Evolutionary conservation across 345 rosid genomes (phyloP).

Genomic region (Luvunga scandens): DNA sequence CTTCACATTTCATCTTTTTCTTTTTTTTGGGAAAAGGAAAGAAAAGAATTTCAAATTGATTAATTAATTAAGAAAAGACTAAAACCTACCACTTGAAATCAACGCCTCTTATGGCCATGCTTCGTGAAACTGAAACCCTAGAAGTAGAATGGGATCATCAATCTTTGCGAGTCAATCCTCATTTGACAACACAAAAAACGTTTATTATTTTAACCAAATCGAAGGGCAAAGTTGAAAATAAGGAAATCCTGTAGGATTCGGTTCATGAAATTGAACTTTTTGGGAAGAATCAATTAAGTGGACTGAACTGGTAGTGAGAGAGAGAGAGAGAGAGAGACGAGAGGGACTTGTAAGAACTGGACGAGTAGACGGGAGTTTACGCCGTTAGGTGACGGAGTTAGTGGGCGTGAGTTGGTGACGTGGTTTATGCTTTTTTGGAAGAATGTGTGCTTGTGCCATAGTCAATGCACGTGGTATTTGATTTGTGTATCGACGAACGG

Average conservation of each 20-base stretch:
- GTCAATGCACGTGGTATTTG: too few relatives aligned
- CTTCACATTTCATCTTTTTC: not conserved
- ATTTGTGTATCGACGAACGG: not conserved
- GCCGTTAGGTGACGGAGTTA: slow-evolving; percentile 6
- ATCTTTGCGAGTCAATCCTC: not conserved
- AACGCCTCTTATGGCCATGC: slow-evolving; percentile 85
- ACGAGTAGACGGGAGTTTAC: not conserved
- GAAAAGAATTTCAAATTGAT: not conserved
- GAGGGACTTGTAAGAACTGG: not conserved
- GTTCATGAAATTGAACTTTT: not conserved
- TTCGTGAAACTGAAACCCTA: slow-evolving; percentile 19
- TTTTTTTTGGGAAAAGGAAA: too few relatives aligned
- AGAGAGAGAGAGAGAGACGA: not conserved
- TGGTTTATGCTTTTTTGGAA: not conserved
- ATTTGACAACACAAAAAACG: not conserved
- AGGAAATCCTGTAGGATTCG: slow-evolving; percentile 1
- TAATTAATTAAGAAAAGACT: not conserved
- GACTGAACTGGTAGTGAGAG: not conserved
- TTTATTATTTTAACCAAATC: not conserved
- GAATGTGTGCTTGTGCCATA: too few relatives aligned
- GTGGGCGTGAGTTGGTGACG: not conserved
- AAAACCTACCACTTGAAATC: slow-evolving; percentile 90
- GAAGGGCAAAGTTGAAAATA: not conserved
- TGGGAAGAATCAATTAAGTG: not conserved
- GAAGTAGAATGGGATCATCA: not conserved